Evolutionary conservation across 192 early-diverging fungal species (phyloP).

Genomic region (Dissophora ornata): DNA sequence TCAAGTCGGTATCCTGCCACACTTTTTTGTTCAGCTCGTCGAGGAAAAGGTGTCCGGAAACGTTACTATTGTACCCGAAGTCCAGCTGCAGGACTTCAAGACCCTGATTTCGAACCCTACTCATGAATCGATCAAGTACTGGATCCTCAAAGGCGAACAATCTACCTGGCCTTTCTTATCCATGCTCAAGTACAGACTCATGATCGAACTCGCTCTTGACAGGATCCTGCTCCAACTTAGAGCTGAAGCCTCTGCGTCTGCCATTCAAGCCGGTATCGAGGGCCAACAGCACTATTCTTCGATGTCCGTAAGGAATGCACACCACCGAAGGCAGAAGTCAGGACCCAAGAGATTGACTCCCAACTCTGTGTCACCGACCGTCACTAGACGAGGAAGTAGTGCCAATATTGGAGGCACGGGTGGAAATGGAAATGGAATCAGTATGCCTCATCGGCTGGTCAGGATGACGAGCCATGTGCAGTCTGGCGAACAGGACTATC

Average conservation of each 20-base stretch:
- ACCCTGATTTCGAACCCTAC: conserved; percentile 78
- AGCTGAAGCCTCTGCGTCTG: conserved; percentile 38
- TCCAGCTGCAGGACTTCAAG: conserved; percentile 70
- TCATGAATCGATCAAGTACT: conserved; percentile 68
- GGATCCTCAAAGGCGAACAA: conserved; percentile 84
- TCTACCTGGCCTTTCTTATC: conserved; percentile 81
- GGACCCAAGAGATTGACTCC: conserved; percentile 40
- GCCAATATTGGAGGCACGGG: conserved; percentile 15
- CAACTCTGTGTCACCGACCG: conserved; percentile 7
- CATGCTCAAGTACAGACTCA: conserved; percentile 73
- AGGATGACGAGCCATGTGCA: conserved; percentile 41
- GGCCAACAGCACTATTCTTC: conserved; percentile 14
- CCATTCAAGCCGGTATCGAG: conserved; percentile 26
- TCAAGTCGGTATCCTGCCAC: conserved; percentile 72
- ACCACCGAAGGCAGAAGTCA: conserved; percentile 50
- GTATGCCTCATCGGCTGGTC: neutral
- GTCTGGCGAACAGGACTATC: conserved; percentile 27
- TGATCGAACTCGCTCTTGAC: conserved; percentile 78
- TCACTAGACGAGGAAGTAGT: conserved; percentile 29
- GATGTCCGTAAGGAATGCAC: neutral
- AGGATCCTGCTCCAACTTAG: conserved; percentile 42
- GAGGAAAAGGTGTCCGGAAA: conserved; percentile 74
- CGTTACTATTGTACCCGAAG: conserved; percentile 74
- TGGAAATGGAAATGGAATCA: neutral
- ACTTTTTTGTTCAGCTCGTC: conserved; percentile 64